Conservation (phyloP, 192 early-diverging fungal species). For the Backusella parvicylindrica region DNA sequence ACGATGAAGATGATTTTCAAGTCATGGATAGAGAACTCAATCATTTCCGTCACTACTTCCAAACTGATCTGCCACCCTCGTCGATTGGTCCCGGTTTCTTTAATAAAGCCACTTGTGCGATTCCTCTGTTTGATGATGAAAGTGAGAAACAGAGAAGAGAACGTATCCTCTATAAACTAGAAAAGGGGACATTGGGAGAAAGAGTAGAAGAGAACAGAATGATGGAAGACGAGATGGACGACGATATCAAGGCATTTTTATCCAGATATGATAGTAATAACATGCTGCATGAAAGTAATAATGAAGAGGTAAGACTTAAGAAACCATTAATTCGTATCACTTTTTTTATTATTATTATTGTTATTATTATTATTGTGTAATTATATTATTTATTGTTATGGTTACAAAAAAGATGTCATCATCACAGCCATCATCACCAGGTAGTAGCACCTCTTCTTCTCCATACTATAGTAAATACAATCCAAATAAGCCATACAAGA, state of each 20-base stretch:
- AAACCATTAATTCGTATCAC: background rate
- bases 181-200: slow-evolving; percentile 3
- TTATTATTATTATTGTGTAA: background rate
- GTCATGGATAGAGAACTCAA: background rate
- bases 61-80: background rate
- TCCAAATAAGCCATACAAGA: background rate
- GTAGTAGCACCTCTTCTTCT: background rate
- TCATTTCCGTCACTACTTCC: background rate
- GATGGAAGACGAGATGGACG: background rate
- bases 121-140: background rate
- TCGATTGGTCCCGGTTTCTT: background rate
- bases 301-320: background rate
- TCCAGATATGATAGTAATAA: background rate
- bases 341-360: background rate
- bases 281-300: background rate
- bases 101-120: background rate
- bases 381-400: no score
- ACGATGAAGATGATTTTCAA: background rate
- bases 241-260: background rate
- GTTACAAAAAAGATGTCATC: background rate
- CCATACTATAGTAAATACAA: background rate
- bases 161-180: background rate
- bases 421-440: background rate
- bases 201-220: background rate
- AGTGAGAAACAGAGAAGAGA: background rate